phyloP scores from a whole-genome alignment of 331 rosid species.

The Quercus lobata region DNA sequence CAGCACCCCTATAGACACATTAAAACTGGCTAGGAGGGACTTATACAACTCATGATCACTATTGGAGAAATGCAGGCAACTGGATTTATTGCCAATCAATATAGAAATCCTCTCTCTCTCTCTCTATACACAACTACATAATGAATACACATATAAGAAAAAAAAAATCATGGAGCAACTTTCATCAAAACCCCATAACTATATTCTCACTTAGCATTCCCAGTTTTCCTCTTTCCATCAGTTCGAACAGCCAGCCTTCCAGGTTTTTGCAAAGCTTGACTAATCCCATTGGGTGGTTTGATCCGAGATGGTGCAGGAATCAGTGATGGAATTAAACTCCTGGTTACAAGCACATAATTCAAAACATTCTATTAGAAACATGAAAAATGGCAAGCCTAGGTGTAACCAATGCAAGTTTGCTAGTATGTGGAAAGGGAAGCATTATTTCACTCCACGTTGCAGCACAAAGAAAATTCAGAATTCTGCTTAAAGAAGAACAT shows the following conservation, averaged over 20 bases:
- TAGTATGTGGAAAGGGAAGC: too few species aligned
- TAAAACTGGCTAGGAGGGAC: constrained; percentile 12
- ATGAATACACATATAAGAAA: constrained; percentile 19
- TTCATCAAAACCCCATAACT: constrained; percentile 15
- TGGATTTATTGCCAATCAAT: constrained; percentile 22
- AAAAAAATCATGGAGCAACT: constrained; percentile 17
- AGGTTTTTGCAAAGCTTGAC: constrained; percentile 30
- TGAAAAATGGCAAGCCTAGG: neutral
- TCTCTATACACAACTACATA: constrained; percentile 27
- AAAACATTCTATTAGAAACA: constrained; percentile 13
- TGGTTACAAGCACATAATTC: constrained; percentile 13
- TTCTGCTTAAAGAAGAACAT: neutral
- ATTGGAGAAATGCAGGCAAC: constrained; percentile 33
- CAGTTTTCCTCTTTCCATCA: constrained; percentile 52
- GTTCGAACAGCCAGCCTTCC: constrained; percentile 33
- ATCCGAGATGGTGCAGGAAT: constrained; percentile 70
- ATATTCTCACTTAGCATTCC: constrained; percentile 47
- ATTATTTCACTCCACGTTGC: neutral
- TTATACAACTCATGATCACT: constrained; percentile 28
- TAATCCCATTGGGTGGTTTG: constrained; percentile 26
- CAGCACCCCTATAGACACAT: constrained; percentile 11
- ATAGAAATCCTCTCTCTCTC: constrained; percentile 1
- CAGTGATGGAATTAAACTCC: constrained; percentile 75
- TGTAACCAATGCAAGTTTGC: neutral
- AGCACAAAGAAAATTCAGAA: neutral